A percentile compares a stretch with the other conserved stretches of the same genome.
Conservation (phyloP, 2,329 filamentous ascomycete genomes). For the Dactylellina drechsleri region DNA sequence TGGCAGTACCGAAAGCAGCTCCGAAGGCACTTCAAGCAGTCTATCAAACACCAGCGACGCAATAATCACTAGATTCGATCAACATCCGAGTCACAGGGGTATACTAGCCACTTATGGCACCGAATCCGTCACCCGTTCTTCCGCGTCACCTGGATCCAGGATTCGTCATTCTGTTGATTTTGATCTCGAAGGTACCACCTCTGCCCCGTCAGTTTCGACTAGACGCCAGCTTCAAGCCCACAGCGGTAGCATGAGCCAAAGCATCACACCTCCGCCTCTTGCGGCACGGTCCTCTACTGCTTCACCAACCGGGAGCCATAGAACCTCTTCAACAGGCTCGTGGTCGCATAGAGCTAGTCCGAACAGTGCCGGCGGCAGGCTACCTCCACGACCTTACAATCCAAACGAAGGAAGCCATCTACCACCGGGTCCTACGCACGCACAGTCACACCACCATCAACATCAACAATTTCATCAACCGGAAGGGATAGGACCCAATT, state of each 20-base stretch:
- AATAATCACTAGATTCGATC: constrained; percentile 47
- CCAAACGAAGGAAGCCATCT: constrained; percentile 38
- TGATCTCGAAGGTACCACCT: constrained; percentile 24
- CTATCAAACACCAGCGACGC: constrained; percentile 40
- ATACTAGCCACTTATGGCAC: constrained; percentile 14
- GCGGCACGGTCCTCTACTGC: constrained; percentile 48
- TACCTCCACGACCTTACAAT: constrained; percentile 40
- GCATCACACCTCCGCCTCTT: constrained; percentile 43
- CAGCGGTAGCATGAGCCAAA: constrained; percentile 32
- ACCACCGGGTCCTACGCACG: constrained; percentile 13
- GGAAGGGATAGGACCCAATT: constrained; percentile 44
- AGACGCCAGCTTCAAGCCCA: constrained; percentile 42
- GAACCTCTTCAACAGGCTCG: constrained; percentile 45
- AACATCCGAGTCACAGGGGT: constrained; percentile 37
- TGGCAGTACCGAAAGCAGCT: constrained; percentile 37
- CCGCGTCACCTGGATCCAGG: constrained; percentile 36
- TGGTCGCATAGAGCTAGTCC: constrained; percentile 49
- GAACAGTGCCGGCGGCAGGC: constrained; percentile 24
- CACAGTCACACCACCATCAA: constrained; percentile 25
- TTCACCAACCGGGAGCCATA: constrained; percentile 40
- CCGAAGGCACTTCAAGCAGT: constrained; percentile 38
- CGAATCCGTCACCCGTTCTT: constrained; percentile 36
- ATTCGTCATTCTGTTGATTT: constrained; percentile 45
- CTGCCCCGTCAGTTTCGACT: constrained; percentile 35
- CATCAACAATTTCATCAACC: constrained; percentile 28